phyloP scores from a whole-genome alignment of 2,329 filamentous ascomycete genomes.

The Neocucurbitaria cava region DNA sequence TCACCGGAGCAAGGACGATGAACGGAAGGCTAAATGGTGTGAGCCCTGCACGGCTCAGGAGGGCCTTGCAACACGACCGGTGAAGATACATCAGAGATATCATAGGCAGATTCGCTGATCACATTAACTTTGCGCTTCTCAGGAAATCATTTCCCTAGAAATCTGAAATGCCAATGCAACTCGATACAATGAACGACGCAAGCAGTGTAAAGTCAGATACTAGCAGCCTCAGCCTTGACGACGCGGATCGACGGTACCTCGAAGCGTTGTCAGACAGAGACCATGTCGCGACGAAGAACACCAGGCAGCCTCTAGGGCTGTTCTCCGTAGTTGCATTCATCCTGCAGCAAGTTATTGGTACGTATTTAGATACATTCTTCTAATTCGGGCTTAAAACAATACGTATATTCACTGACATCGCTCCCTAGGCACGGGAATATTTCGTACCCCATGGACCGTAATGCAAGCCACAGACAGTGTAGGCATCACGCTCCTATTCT shows the following conservation, averaged over 20 bases:
- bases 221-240: conserved; percentile 11
- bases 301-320: conserved; percentile 14
- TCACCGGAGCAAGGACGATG: conserved; percentile 1
- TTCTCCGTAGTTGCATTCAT: conserved; percentile 22
- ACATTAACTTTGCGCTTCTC: no score
- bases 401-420: not conserved
- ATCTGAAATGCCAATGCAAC: not conserved
- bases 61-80: not conserved
- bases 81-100: not conserved
- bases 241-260: conserved; percentile 3
- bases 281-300: conserved; percentile 18
- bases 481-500: conserved; percentile 23
- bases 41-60: not conserved
- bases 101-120: not conserved
- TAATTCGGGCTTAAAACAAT: not conserved
- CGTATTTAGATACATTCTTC: no score
- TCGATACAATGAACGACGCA: not conserved
- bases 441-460: conserved; percentile 21
- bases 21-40: not conserved
- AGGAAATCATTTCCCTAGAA: no score
- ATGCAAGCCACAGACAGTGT: conserved; percentile 24
- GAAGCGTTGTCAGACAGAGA: conserved; percentile 9
- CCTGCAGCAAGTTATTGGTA: conserved; percentile 23
- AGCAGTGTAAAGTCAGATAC: conserved; percentile 4
- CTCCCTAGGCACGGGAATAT: conserved; percentile 22